A percentile compares a stretch with the other conserved stretches of the same genome.
These are phyloP conservation scores for Yarrowia keelungensis DNA, from an alignment of 805 yeast species.

Conservation along the genomic window DNA sequence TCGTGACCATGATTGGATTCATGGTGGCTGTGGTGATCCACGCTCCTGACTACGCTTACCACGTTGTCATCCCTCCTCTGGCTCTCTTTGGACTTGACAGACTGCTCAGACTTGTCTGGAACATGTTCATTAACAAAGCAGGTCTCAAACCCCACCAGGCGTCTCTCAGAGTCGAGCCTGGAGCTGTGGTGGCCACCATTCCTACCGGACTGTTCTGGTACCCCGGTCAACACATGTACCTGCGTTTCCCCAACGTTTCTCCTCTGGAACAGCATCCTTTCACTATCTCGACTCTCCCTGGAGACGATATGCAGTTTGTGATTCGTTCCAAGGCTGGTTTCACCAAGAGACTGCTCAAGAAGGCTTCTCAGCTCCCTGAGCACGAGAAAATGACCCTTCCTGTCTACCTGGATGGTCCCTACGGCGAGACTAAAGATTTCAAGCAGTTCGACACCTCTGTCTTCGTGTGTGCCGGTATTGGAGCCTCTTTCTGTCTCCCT, in stretches of 20 bases:
- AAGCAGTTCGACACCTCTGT: conserved; percentile 54
- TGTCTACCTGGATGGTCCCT: conserved; percentile 55
- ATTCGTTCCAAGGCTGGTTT: conserved; percentile 56
- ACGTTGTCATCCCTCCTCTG: conserved; percentile 44
- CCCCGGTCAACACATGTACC: conserved; percentile 57
- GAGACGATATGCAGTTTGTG: conserved; percentile 53
- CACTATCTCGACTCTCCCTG: conserved; percentile 54
- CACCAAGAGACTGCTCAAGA: conserved; percentile 51
- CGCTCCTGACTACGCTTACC: conserved; percentile 44
- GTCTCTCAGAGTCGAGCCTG: conserved; percentile 28
- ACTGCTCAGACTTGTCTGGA: conserved; percentile 40
- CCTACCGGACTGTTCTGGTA: conserved; percentile 50
- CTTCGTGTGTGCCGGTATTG: conserved; percentile 57
- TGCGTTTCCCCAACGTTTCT: conserved; percentile 54
- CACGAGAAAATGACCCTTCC: conserved; percentile 46
- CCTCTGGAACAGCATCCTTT: conserved; percentile 57
- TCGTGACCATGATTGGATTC: conserved; percentile 44
- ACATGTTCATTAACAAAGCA: conserved; percentile 40
- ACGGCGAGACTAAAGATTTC: conserved; percentile 54
- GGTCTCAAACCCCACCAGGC: conserved; percentile 41
- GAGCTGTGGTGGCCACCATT: conserved; percentile 34
- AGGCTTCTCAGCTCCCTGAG: conserved; percentile 44
- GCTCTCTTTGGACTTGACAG: conserved; percentile 45
- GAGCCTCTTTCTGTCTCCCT: conserved; percentile 57
- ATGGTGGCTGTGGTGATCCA: conserved; percentile 43